These are phyloP conservation scores for Furcasterigmium sp. DNA, from an alignment of 2,329 filamentous ascomycete genomes.

Conservation along the genomic window DNA sequence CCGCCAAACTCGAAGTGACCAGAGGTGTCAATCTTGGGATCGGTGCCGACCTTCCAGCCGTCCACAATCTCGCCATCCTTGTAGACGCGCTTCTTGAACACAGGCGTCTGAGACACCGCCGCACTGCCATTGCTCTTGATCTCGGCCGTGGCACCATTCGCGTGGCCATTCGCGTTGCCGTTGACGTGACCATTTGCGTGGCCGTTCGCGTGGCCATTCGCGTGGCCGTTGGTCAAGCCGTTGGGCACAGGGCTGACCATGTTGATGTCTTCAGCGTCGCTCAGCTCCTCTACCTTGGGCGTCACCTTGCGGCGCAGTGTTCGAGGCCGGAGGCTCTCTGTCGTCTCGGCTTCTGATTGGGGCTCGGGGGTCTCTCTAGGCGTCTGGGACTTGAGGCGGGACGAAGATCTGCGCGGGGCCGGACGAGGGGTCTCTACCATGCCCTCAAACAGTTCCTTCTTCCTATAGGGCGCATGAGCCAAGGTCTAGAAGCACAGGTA, in stretches of 20 bases:
- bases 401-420: slow-evolving; percentile 28
- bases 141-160: slow-evolving; percentile 16
- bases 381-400: slow-evolving; percentile 45
- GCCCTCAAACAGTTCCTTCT: slow-evolving; percentile 57
- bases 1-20: slow-evolving; percentile 78
- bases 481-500: not conserved
- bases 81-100: slow-evolving; percentile 4
- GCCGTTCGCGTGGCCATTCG: slow-evolving; percentile 16
- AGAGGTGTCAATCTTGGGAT: slow-evolving; percentile 58
- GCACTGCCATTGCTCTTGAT: not conserved
- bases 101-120: not conserved
- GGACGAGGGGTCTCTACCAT: slow-evolving; percentile 52
- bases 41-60: slow-evolving; percentile 54
- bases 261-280: slow-evolving; percentile 36
- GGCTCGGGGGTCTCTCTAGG: slow-evolving; percentile 32
- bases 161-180: slow-evolving; percentile 20
- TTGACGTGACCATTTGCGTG: slow-evolving; percentile 24
- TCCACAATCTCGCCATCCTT: slow-evolving; percentile 33
- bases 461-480: slow-evolving; percentile 29
- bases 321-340: slow-evolving; percentile 4
- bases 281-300: slow-evolving; percentile 44
- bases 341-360: slow-evolving; percentile 4
- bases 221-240: slow-evolving; percentile 13
- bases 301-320: slow-evolving; percentile 36
- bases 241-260: slow-evolving; percentile 21